These are phyloP conservation scores for Artemisia annua DNA, from an alignment of 129 eudicot species.

Conservation along the genomic window DNA sequence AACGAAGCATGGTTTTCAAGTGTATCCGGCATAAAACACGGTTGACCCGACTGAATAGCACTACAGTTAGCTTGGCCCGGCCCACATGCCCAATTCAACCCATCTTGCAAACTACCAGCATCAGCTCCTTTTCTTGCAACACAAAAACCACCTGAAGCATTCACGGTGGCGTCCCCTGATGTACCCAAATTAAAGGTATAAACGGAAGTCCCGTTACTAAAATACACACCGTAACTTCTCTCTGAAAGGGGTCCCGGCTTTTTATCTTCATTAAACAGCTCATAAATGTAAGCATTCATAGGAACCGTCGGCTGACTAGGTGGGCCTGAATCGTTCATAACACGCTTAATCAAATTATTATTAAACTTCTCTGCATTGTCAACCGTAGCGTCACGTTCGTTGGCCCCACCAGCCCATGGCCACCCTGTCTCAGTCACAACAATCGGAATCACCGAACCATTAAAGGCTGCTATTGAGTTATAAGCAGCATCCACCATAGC, in stretches of 20 bases:
- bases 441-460: conserved; percentile 57
- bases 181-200: conserved; percentile 50
- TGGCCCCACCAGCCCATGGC: conserved; percentile 83
- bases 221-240: conserved; percentile 70
- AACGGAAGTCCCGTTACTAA: conserved; percentile 62
- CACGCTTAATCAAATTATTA: conserved; percentile 61
- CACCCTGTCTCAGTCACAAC: conserved; percentile 84
- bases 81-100: conserved; percentile 89
- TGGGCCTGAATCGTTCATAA: conserved; percentile 65
- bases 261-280: conserved; percentile 74
- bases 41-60: conserved; percentile 74
- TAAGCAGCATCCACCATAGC: conserved; percentile 89
- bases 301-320: conserved; percentile 73
- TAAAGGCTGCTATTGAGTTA: conserved; percentile 56
- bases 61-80: conserved; percentile 73
- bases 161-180: conserved; percentile 27
- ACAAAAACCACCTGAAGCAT: conserved; percentile 63
- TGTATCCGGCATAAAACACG: conserved; percentile 72
- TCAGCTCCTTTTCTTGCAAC: conserved; percentile 66
- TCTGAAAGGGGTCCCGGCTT: conserved; percentile 67
- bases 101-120: conserved; percentile 45
- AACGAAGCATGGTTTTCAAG: conserved; percentile 78
- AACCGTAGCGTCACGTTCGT: conserved; percentile 72
- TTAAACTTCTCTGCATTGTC: conserved; percentile 63
- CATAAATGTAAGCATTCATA: conserved; percentile 68